Evolutionary conservation across 2,329 filamentous ascomycete genomes (phyloP).

Genomic region (Monosporascus ibericus): DNA sequence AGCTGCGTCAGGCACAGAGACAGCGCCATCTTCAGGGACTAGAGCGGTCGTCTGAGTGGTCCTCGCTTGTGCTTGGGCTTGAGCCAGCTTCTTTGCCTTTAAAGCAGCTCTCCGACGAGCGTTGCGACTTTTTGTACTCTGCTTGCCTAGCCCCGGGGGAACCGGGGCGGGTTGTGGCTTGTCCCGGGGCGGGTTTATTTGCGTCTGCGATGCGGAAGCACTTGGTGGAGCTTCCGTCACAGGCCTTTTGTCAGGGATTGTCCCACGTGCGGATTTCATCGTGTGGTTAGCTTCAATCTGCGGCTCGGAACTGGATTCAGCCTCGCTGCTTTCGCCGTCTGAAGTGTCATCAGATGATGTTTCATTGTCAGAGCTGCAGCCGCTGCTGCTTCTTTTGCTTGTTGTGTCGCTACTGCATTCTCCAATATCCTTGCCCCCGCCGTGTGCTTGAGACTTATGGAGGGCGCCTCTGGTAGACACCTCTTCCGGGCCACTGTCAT

Average conservation of each 20-base stretch:
- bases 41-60: neutral
- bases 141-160: slow-evolving; percentile 31
- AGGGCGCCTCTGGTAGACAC: slow-evolving; percentile 1
- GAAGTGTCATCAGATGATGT: slow-evolving; percentile 14
- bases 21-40: neutral
- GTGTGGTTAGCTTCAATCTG: slow-evolving; percentile 4
- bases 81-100: slow-evolving; percentile 20
- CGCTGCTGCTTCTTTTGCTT: slow-evolving; percentile 4
- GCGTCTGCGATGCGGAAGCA: neutral
- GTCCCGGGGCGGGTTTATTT: too few species aligned
- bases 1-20: neutral
- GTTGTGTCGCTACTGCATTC: neutral
- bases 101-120: slow-evolving; percentile 38
- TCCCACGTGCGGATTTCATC: neutral
- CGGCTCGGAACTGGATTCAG: slow-evolving; percentile 6
- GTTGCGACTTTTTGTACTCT: slow-evolving; percentile 46
- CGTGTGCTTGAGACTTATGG: neutral
- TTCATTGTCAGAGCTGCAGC: slow-evolving; percentile 10
- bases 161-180: slow-evolving; percentile 9
- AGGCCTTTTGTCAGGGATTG: neutral
- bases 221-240: neutral
- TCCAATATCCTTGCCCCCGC: neutral
- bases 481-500: slow-evolving; percentile 21
- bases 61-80: slow-evolving; percentile 3
- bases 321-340: slow-evolving; percentile 10